phyloP scores from a whole-genome alignment of 352 stramenopile genomes.

The Aphanomyces stellatus region DNA sequence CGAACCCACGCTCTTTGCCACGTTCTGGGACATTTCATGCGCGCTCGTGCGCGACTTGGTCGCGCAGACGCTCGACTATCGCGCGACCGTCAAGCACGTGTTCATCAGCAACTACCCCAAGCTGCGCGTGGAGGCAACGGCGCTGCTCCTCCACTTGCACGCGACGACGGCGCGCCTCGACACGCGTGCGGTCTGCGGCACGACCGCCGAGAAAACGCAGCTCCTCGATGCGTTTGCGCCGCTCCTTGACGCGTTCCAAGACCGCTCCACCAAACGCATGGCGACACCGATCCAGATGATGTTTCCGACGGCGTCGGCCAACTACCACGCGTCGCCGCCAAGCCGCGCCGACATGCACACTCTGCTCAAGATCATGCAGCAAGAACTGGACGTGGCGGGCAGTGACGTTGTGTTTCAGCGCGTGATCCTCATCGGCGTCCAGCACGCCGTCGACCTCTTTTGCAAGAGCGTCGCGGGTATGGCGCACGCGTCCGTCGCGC shows the following conservation, averaged over 20 bases:
- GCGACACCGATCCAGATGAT: conserved; percentile 78
- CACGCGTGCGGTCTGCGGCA: conserved; percentile 21
- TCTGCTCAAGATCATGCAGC: conserved; percentile 58
- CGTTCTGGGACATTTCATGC: conserved; percentile 79
- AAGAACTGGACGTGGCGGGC: conserved; percentile 55
- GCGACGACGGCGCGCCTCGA: conserved; percentile 33
- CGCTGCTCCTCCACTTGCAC: conserved; percentile 51
- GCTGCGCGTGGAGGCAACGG: conserved; percentile 63
- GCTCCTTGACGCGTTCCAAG: conserved; percentile 61
- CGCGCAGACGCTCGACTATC: conserved; percentile 46
- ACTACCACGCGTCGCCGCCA: conserved; percentile 73
- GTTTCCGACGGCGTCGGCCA: conserved; percentile 76
- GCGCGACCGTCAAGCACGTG: conserved; percentile 46
- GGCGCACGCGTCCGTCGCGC: conserved; percentile 46
- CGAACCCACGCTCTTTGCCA: conserved; percentile 71
- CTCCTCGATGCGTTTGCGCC: conserved; percentile 61
- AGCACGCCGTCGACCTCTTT: conserved; percentile 56
- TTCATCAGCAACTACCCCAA: conserved; percentile 70
- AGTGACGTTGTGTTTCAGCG: conserved; percentile 49
- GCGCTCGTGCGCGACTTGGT: conserved; percentile 71
- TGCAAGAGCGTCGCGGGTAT: conserved; percentile 62
- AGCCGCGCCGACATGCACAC: conserved; percentile 78
- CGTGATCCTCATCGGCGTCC: conserved; percentile 49
- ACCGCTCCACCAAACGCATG: conserved; percentile 48
- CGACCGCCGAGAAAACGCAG: conserved; percentile 40